Conservation (phyloP, 495 filamentous ascomycete genomes). For the Aspergillus sparsus region DNA sequence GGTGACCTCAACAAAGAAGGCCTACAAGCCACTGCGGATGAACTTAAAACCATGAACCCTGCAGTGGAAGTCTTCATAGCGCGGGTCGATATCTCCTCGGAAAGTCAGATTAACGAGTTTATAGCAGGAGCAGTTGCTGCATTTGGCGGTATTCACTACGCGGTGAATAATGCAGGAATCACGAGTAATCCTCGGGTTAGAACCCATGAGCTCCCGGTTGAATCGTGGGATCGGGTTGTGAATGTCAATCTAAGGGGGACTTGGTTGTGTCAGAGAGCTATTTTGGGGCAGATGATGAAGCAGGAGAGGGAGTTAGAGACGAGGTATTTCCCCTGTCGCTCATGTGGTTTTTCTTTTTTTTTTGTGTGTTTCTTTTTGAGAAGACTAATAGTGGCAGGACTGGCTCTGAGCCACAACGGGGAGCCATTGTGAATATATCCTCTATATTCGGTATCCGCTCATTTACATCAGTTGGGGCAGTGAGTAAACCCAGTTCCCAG, state of each 20-base stretch:
- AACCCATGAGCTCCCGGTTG: conserved; percentile 4
- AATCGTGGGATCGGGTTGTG: conserved; percentile 4
- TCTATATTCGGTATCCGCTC: background rate
- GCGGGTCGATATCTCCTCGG: conserved; percentile 11
- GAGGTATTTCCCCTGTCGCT: no score
- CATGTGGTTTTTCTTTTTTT: no score
- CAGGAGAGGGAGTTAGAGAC: background rate
- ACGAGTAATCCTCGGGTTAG: conserved; percentile 9
- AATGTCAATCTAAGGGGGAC: background rate
- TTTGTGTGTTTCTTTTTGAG: no score
- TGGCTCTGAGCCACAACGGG: background rate
- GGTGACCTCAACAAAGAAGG: no score
- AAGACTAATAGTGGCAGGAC: background rate
- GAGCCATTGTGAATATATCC: background rate
- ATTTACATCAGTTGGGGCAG: background rate
- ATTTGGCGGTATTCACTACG: conserved; percentile 21
- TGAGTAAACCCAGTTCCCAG: background rate
- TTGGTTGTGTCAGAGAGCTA: background rate
- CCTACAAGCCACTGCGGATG: no score
- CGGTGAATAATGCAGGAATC: conserved; percentile 21
- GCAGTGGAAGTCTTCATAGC: no score
- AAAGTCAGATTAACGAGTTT: conserved; percentile 8
- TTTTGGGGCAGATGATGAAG: background rate
- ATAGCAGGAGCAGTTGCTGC: background rate
- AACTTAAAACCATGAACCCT: no score